Percentiles rank a stretch among this genome's conserved stretches.
Conservation (phyloP, 305 asterid genomes). For the Fraxinus dipetala region DNA sequence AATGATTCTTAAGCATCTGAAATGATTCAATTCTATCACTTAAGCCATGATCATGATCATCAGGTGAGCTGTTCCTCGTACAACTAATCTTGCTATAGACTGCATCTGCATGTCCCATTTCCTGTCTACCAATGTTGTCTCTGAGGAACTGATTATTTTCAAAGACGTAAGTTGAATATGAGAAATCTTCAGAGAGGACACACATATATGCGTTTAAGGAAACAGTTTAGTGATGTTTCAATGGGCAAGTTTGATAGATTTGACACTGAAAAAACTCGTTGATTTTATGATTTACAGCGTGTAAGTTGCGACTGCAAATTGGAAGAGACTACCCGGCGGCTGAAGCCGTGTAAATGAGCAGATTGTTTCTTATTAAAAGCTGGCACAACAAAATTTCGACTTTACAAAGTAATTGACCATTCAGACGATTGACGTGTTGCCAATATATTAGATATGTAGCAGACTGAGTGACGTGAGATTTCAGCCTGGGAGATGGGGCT, state of each 20-base stretch:
- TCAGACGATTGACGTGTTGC: not conserved
- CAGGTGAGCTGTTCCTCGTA: not conserved
- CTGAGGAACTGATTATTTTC: not conserved
- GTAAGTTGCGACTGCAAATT: not conserved
- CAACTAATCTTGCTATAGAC: not conserved
- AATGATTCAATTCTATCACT: slow-evolving; percentile 18
- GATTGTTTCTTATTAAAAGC: not conserved
- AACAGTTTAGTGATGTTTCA: not conserved
- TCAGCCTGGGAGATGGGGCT: not conserved
- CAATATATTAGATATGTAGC: not conserved
- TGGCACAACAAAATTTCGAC: not conserved
- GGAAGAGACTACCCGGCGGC: not conserved
- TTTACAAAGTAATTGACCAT: not conserved
- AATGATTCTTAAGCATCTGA: slow-evolving; percentile 10
- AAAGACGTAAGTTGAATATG: not conserved
- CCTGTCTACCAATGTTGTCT: not conserved
- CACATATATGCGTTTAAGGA: not conserved
- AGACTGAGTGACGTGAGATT: not conserved
- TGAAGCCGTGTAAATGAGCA: not conserved
- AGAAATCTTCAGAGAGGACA: not conserved
- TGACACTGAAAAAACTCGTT: not conserved
- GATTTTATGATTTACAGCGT: not conserved
- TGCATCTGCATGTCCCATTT: not conserved
- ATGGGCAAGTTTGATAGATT: not conserved
- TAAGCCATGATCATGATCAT: not conserved